phyloP scores from a whole-genome alignment of 2,329 filamentous ascomycete genomes.

The Aspergillus versicolor region DNA sequence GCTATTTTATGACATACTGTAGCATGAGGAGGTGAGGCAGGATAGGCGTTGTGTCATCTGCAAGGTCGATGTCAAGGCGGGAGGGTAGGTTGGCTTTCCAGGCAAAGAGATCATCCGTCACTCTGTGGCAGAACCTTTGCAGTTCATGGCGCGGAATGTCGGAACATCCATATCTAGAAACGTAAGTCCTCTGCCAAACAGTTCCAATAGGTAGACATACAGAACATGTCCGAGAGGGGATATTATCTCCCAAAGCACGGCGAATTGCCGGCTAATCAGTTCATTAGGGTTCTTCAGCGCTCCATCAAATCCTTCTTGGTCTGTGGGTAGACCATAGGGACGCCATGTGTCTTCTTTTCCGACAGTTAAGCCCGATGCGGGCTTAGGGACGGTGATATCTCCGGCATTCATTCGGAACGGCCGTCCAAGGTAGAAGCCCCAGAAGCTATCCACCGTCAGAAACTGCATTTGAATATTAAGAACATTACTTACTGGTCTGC shows the following conservation, averaged over 20 bases:
- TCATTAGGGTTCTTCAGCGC: constrained; percentile 33
- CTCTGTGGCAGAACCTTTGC: constrained; percentile 35
- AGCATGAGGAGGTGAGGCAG: constrained; percentile 44
- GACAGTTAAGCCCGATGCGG: constrained; percentile 13
- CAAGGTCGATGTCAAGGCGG: constrained; percentile 36
- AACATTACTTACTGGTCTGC: constrained; percentile 14
- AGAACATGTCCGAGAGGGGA: constrained; percentile 44
- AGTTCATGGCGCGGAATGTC: constrained; percentile 39
- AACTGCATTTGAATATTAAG: background rate
- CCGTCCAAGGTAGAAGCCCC: constrained; percentile 38
- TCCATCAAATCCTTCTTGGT: constrained; percentile 14
- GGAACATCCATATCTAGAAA: constrained; percentile 35
- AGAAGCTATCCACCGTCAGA: constrained; percentile 8
- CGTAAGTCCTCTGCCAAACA: constrained; percentile 12
- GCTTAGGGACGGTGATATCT: constrained; percentile 37
- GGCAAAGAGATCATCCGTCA: constrained; percentile 39
- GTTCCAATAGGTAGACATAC: constrained; percentile 19
- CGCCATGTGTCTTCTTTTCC: constrained; percentile 22
- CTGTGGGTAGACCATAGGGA: constrained; percentile 19
- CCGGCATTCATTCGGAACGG: constrained; percentile 36
- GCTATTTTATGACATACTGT: constrained; percentile 27
- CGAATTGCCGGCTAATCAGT: constrained; percentile 38
- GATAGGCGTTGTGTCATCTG: constrained; percentile 32
- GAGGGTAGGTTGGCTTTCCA: constrained; percentile 44
- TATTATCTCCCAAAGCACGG: constrained; percentile 45